Evolutionary conservation across 768 basidiomycete species (phyloP).

Genomic region (Boletus coccyginus): DNA sequence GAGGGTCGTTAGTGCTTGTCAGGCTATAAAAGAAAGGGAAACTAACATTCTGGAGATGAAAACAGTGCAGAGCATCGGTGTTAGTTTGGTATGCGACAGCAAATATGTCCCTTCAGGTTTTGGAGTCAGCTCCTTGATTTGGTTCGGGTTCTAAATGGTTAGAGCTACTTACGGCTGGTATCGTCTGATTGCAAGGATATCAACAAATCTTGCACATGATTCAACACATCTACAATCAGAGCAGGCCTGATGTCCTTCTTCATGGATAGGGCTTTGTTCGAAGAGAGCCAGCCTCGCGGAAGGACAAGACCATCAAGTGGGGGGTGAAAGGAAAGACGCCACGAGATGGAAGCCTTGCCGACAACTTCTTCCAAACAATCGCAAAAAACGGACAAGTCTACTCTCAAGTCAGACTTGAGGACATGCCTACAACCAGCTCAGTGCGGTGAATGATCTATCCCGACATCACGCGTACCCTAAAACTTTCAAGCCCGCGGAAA

Average conservation of each 20-base stretch:
- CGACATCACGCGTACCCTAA: conserved; percentile 34
- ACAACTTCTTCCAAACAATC: conserved; percentile 49
- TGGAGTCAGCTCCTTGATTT: not conserved
- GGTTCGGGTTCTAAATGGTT: too few species aligned
- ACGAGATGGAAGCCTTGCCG: conserved; percentile 38
- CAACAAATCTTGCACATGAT: conserved; percentile 23
- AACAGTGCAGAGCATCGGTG: conserved; percentile 27
- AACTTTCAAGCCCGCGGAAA: conserved; percentile 37
- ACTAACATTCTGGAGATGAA: conserved; percentile 52
- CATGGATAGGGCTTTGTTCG: conserved; percentile 10
- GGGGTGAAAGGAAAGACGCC: conserved; percentile 16
- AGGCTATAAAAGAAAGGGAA: not conserved
- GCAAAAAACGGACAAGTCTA: conserved; percentile 27
- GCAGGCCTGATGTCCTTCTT: conserved; percentile 9
- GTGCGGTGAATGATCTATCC: not conserved
- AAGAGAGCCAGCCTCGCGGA: conserved; percentile 51
- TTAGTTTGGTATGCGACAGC: conserved; percentile 5
- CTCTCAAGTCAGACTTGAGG: conserved; percentile 30
- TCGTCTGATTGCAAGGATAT: conserved; percentile 27
- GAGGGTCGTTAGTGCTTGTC: not conserved
- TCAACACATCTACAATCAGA: conserved; percentile 9
- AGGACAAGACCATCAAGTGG: conserved; percentile 47
- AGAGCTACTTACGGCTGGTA: conserved; percentile 21
- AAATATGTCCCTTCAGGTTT: not conserved
- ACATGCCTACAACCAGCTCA: conserved; percentile 39